These are phyloP conservation scores for Sphagnurus paluster DNA, from an alignment of 1,284 basidiomycete species.

Conservation along the genomic window DNA sequence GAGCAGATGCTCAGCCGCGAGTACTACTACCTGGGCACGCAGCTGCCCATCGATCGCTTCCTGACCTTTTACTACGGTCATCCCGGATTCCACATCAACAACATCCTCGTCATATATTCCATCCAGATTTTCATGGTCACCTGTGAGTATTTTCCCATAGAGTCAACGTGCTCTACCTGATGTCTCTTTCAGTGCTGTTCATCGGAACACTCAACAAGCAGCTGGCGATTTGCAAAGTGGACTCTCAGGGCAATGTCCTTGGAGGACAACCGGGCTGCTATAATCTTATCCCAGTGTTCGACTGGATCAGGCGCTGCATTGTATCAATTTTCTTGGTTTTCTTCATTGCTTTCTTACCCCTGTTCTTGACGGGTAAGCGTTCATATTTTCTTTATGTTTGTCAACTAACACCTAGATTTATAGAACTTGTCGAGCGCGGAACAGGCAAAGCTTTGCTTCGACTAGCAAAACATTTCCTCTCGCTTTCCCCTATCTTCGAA, in stretches of 20 bases:
- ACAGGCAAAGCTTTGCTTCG: conserved; percentile 93
- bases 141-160: conserved; percentile 46
- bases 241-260: conserved; percentile 75
- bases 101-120: conserved; percentile 97
- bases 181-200: conserved; percentile 66
- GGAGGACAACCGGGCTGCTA: conserved; percentile 88
- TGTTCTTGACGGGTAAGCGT: conserved; percentile 87
- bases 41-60: conserved; percentile 97
- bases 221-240: conserved; percentile 83
- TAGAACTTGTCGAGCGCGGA: conserved; percentile 92
- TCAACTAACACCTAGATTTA: conserved; percentile 1
- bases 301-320: conserved; percentile 96
- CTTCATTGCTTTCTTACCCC: conserved; percentile 91
- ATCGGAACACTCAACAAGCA: conserved; percentile 94
- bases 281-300: conserved; percentile 91
- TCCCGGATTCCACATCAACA: conserved; percentile 99
- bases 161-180: conserved; percentile 8
- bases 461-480: conserved; percentile 92
- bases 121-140: conserved; percentile 95
- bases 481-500: conserved; percentile 93
- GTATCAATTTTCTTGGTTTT: conserved; percentile 97
- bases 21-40: conserved; percentile 99
- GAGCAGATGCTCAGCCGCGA: conserved; percentile 99
- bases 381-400: not conserved
- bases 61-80: conserved; percentile 99